Conservation (phyloP, 306 rosid genomes). For the Pterocarpus macrocarpus region DNA sequence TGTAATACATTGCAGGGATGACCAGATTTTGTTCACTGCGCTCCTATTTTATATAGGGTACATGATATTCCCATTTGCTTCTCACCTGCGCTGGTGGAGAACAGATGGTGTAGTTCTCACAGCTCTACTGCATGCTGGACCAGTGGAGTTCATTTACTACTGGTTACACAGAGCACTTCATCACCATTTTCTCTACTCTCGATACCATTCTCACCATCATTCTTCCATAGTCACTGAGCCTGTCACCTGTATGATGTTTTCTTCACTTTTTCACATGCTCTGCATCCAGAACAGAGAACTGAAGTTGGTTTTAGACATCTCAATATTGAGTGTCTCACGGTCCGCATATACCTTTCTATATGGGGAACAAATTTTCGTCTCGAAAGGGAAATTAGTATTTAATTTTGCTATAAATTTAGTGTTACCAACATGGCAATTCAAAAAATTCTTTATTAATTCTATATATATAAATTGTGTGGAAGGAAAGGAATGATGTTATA, state of each 20-base stretch:
- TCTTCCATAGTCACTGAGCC: conserved; percentile 61
- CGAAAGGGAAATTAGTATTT: no score
- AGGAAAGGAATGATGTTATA: no score
- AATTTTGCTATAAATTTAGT: no score
- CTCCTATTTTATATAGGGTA: conserved; percentile 43
- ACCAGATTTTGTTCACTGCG: conserved; percentile 73
- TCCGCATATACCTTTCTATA: no score
- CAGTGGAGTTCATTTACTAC: conserved; percentile 76
- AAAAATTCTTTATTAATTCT: no score
- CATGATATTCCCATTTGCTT: neutral
- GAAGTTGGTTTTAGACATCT: no score
- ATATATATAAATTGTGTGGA: no score
- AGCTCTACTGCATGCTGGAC: conserved; percentile 59
- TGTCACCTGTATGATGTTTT: conserved; percentile 49
- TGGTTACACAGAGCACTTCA: conserved; percentile 88
- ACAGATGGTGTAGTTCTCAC: conserved; percentile 60
- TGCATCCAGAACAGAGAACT: neutral
- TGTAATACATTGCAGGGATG: conserved; percentile 59
- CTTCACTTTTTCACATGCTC: neutral
- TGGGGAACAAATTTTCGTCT: no score
- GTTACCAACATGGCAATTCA: no score
- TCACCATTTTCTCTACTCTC: conserved; percentile 77
- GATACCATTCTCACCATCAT: conserved; percentile 75
- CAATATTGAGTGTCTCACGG: neutral
- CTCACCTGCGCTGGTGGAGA: conserved; percentile 59